Percentiles rank a stretch among this genome's conserved stretches.
Conservation (phyloP, 139 green algal genomes). For the Pleodorina starrii region DNA sequence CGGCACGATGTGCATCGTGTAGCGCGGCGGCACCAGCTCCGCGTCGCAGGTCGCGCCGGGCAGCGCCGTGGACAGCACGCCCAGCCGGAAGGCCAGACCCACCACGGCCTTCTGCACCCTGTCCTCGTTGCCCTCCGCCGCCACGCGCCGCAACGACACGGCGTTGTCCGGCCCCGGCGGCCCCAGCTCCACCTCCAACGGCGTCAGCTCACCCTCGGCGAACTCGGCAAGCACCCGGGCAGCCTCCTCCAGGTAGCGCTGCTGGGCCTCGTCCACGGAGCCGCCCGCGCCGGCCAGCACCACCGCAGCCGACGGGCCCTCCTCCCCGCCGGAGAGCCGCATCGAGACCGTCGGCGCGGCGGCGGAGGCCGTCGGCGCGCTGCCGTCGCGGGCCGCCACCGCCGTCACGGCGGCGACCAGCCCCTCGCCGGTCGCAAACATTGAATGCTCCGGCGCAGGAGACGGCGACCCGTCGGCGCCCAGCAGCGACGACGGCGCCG, state of each 20-base stretch:
- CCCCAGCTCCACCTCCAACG: conserved; percentile 9
- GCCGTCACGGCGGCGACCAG: background rate
- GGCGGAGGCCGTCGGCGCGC: background rate
- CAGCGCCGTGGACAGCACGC: conserved; percentile 57
- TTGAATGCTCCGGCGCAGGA: background rate
- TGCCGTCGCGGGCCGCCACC: background rate
- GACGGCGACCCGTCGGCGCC: background rate
- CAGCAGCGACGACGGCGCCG: background rate
- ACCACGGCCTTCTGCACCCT: conserved; percentile 47
- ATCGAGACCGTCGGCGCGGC: no score
- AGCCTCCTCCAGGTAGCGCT: conserved; percentile 31
- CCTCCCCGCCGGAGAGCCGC: no score
- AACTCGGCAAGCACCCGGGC: background rate
- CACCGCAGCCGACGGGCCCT: background rate
- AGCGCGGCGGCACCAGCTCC: conserved; percentile 70
- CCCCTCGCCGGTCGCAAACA: background rate
- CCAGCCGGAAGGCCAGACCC: conserved; percentile 69
- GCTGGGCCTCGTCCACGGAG: conserved; percentile 26
- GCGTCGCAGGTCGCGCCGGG: conserved; percentile 60
- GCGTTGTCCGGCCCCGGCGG: conserved; percentile 23
- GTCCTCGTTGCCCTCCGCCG: conserved; percentile 31
- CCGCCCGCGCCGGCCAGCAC: background rate
- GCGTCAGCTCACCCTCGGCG: background rate
- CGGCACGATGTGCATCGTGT: conserved; percentile 65
- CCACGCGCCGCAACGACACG: background rate